Evolutionary conservation across 495 filamentous ascomycete species (phyloP), one percentile per base, ranked within the genome.

Genomic region (Platismatia glauca): DNA sequence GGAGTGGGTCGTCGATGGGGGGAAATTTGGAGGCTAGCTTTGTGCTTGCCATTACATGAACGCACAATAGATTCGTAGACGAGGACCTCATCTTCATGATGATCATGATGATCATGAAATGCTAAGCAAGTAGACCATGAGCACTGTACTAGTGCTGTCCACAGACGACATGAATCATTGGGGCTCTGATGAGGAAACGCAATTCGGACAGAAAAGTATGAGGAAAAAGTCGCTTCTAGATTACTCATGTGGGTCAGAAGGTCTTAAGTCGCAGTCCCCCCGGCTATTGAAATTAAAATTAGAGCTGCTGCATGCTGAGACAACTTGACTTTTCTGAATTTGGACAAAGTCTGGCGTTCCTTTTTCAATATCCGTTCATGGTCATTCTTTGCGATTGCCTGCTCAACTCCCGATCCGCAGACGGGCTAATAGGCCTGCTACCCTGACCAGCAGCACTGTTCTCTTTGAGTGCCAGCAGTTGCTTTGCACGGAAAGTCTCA

Each of bases 401-500:
- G 87, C 95, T 97, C 69, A 97, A 80, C 75, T 97, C 94, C 61
- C 95, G 83, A 60, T 98, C 94, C 29, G 95, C 91, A 58, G 90
- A 83, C 37, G 94, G 94, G 70, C 87, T 92, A 79, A 98, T 98
- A 64, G 94, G 94, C 72, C 94, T 81, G 80, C 90, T 94, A 67
- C 89, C 86, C 58, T 89, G 86, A 63, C 82, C 82, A 61, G 89
- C 89, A 63, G 89, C 90, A 73, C 90, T 96, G 80, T 88, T 94
- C 81, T 99, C 94, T 84, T 97, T 97, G 69, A 99, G 82, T 57
- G 94, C 94, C 68, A 99, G 76, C 70, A 99, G 81, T 77, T 99
- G 95, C 84, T 97, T 99, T 67, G 94, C 93, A 77, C 94, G 93
- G 91, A 97, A 99, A 57, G 90, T 95, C 82, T 99, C 94, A 79